Evolutionary conservation across 805 yeast genomes (phyloP), one percentile per base, ranked within the genome.

Genomic region (Ogataea trehaloabstinens): DNA sequence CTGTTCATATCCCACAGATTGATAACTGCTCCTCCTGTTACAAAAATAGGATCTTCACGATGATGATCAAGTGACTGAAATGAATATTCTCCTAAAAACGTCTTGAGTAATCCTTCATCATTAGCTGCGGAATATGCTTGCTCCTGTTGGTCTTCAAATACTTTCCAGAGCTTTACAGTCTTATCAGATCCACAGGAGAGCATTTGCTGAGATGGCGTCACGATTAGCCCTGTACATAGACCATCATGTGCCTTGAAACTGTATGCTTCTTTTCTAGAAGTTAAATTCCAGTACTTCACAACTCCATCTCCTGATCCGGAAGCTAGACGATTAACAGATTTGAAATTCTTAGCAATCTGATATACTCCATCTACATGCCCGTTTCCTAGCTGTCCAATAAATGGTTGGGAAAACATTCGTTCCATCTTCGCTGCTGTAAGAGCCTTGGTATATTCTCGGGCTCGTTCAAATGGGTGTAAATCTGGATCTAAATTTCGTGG

Each of bases 331-430:
- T 80, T 85, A 35, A 89, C 71, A 31, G 76, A 68, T 31, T 73
- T 64, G 57, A 79, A 79, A 62, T 90, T 85, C 61, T 83, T 85
- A 5, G 96, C 95, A 33, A 93, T 75, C 13, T 82, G 69, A 62
- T 93, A 91, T 11, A 93, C 88, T 42, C 97, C 98, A 59, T 93
- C 99, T 41, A 91, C 70, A 58, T 95, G 99, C 6, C 99, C 99
- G 44, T 78, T 75, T 3, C 99, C 99, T 25, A 93, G 66, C 58
- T 93, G 98, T 1, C 95, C 96, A 16, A 95, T 73, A 63, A 93
- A 93, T 2, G 99, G 99, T 57, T 90, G 90, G 0, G 99, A 98
- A 74, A 93, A 93, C 85, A 93, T 83, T 50, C 97, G 75, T 58
- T 91, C 98, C 66, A 93, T 63, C 60, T 93, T 93, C 12, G 98